phyloP scores from a whole-genome alignment of 176 grass and related monocot species.

The Raddia distichophylla region DNA sequence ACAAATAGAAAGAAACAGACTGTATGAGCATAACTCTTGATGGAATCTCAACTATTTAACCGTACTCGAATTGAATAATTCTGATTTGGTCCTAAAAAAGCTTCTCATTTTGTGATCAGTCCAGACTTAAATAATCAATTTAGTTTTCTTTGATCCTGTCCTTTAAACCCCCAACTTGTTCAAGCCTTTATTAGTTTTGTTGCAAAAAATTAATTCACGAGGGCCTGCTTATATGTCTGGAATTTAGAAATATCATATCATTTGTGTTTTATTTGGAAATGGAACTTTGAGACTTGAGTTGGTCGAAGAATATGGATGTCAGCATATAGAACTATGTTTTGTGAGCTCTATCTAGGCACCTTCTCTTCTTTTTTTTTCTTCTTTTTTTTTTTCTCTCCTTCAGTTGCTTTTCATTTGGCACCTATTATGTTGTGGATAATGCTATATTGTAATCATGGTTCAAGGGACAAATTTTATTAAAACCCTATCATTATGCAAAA shows the following conservation, averaged over 20 bases:
- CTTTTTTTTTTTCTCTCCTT: neutral
- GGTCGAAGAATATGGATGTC: neutral
- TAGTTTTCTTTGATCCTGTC: slow-evolving; percentile 15
- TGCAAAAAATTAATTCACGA: neutral
- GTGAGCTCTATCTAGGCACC: neutral
- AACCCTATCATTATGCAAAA: neutral
- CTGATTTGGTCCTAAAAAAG: neutral
- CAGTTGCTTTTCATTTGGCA: neutral
- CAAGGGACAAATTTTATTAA: neutral
- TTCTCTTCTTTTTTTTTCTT: slow-evolving; percentile 1
- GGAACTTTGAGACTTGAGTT: neutral
- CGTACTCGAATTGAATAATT: neutral
- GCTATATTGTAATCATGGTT: neutral
- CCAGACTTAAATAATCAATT: neutral
- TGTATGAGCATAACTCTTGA: neutral
- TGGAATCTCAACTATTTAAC: neutral
- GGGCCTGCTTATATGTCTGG: neutral
- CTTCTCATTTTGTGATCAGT: neutral
- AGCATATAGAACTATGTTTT: neutral
- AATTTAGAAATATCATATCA: neutral
- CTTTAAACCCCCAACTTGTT: neutral
- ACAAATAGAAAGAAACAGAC: neutral
- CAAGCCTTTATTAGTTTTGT: neutral
- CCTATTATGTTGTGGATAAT: neutral
- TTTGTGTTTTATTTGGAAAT: neutral